A percentile compares a stretch with the other conserved stretches of the same genome.
Conservation (phyloP, 176 grass and related monocot genomes). For the Musa itinerans region DNA sequence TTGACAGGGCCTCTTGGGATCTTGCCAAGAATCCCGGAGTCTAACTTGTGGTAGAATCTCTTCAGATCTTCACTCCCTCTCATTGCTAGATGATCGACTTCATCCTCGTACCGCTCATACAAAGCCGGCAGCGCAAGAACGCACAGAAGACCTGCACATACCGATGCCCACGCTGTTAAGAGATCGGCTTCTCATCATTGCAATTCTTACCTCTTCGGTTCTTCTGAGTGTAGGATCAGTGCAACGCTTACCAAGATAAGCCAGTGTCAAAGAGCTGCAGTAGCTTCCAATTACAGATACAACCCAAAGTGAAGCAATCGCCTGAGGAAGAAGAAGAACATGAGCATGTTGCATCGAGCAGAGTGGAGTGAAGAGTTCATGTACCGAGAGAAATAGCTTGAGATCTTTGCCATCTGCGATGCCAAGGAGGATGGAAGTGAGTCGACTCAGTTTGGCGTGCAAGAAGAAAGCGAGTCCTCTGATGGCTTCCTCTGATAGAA, state of each 20-base stretch:
- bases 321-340: conserved; percentile 20
- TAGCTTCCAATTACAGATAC: conserved; percentile 50
- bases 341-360: too few species aligned
- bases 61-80: conserved; percentile 52
- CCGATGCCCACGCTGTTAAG: background rate
- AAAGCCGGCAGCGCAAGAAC: conserved; percentile 49
- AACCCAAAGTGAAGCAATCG: conserved; percentile 67
- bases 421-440: conserved; percentile 32
- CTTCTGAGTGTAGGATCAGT: too few species aligned
- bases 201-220: too few species aligned
- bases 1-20: conserved; percentile 67
- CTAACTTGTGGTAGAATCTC: conserved; percentile 61
- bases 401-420: conserved; percentile 76
- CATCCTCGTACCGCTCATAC: conserved; percentile 65
- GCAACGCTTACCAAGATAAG: conserved; percentile 55
- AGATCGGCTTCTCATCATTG: too few species aligned
- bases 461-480: conserved; percentile 36
- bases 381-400: conserved; percentile 66
- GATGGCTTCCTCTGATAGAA: conserved; percentile 57
- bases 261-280: conserved; percentile 62
- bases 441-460: conserved; percentile 34
- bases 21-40: conserved; percentile 67
- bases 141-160: conserved; percentile 54
- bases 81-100: conserved; percentile 51
- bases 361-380: background rate